A percentile compares a stretch with the other conserved stretches of the same genome.
These are phyloP conservation scores for Trichoderma atroviride DNA, from an alignment of 2,329 filamentous ascomycete genomes.

Conservation along the genomic window DNA sequence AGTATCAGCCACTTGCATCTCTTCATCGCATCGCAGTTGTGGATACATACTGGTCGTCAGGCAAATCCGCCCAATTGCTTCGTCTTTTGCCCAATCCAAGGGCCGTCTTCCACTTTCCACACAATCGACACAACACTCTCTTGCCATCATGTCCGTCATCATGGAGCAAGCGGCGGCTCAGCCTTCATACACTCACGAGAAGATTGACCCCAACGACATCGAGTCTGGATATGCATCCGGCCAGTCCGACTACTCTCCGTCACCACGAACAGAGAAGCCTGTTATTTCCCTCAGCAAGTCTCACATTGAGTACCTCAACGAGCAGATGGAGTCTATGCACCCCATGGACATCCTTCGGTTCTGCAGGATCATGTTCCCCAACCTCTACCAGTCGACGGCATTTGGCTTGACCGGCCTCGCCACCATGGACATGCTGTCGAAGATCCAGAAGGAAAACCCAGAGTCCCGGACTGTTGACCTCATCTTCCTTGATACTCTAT, in stretches of 20 bases:
- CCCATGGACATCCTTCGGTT: slow-evolving; percentile 91
- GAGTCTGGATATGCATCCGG: slow-evolving; percentile 86
- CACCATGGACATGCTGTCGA: slow-evolving; percentile 83
- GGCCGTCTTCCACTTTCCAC: neutral
- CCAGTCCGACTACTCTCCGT: slow-evolving; percentile 45
- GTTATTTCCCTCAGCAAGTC: slow-evolving; percentile 83
- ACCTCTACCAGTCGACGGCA: slow-evolving; percentile 83
- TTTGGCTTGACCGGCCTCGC: slow-evolving; percentile 81
- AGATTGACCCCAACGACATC: slow-evolving; percentile 49
- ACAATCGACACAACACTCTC: neutral
- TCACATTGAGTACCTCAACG: slow-evolving; percentile 89
- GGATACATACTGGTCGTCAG: neutral
- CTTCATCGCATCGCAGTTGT: neutral
- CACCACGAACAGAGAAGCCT: slow-evolving; percentile 49
- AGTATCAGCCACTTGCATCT: slow-evolving; percentile 2
- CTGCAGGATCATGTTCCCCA: slow-evolving; percentile 87
- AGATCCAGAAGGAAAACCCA: slow-evolving; percentile 66
- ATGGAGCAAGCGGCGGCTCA: slow-evolving; percentile 46
- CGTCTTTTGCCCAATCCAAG: neutral
- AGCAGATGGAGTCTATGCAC: slow-evolving; percentile 82
- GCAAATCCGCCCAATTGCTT: neutral
- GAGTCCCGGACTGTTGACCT: slow-evolving; percentile 63
- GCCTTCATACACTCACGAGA: slow-evolving; percentile 45
- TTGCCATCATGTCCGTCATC: slow-evolving; percentile 38
- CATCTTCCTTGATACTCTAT: slow-evolving; percentile 82